Conservation (phyloP, 2,329 filamentous ascomycete genomes). For the Fonsecaea pugnacius region DNA sequence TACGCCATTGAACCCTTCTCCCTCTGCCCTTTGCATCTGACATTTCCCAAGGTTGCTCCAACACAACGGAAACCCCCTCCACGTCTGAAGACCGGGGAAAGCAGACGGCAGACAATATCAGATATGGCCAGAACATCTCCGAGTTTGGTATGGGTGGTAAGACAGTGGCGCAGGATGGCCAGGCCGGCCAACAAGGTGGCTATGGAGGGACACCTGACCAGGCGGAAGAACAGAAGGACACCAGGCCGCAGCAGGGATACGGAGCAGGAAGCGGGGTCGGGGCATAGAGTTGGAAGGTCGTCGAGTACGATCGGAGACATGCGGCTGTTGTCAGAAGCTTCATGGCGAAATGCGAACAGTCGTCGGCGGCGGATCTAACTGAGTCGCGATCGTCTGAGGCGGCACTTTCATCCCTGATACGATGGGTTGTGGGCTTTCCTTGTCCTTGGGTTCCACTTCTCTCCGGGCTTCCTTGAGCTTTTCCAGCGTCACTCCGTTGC, state of each 20-base stretch:
- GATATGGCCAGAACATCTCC: constrained; percentile 61
- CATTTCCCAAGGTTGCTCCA: constrained; percentile 27
- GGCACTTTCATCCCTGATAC: constrained; percentile 41
- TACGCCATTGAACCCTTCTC: constrained; percentile 39
- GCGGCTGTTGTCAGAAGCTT: constrained; percentile 2
- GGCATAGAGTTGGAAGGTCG: constrained; percentile 45
- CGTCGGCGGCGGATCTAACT: constrained; percentile 37
- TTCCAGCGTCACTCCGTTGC: constrained; percentile 77
- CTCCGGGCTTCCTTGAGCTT: constrained; percentile 80
- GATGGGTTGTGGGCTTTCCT: constrained; percentile 37
- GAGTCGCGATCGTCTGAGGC: constrained; percentile 44
- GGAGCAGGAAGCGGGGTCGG: constrained; percentile 60
- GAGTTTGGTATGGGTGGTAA: constrained; percentile 61
- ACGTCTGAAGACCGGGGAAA: constrained; percentile 41
- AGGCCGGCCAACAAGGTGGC: constrained; percentile 41
- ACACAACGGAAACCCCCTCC: constrained; percentile 21
- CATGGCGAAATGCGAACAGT: constrained; percentile 25
- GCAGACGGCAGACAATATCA: constrained; percentile 57
- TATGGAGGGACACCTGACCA: constrained; percentile 49
- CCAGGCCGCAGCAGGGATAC: constrained; percentile 59
- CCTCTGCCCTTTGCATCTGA: constrained; percentile 19
- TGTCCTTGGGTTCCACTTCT: constrained; percentile 56
- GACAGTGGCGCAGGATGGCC: constrained; percentile 49
- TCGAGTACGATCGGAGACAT: neutral
- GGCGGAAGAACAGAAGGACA: constrained; percentile 45